phyloP scores from a whole-genome alignment of 139 green algal species.

The Trebouxia sp. region DNA sequence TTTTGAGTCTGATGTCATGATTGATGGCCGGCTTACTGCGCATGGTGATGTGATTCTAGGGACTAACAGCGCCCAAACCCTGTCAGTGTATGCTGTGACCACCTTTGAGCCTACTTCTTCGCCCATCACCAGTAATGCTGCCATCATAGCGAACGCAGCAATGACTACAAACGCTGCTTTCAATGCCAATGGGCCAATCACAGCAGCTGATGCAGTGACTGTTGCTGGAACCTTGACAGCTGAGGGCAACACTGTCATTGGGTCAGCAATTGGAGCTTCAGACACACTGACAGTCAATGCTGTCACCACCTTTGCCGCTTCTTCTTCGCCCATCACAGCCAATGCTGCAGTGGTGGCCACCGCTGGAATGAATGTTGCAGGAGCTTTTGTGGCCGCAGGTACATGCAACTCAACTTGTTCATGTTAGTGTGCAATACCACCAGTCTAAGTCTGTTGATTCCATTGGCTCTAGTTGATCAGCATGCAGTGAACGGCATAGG shows the following conservation, averaged over 20 bases:
- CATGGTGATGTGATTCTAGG: background rate
- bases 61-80: background rate
- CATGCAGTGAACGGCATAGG: too few species aligned
- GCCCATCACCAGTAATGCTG: conserved; percentile 4
- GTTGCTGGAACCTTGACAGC: background rate
- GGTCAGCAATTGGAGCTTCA: background rate
- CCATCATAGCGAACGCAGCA: background rate
- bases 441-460: too few species aligned
- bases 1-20: background rate
- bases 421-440: too few species aligned
- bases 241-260: background rate
- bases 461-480: too few species aligned
- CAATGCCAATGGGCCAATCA: background rate
- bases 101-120: background rate
- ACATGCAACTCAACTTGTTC: background rate
- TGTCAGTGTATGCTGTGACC: conserved; percentile 7
- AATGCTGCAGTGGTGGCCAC: background rate
- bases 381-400: background rate
- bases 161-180: background rate
- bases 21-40: background rate
- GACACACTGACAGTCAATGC: conserved; percentile 14
- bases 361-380: background rate
- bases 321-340: background rate
- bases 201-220: background rate
- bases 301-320: background rate